Percentiles rank a stretch among this genome's conserved stretches.
phyloP scores from a whole-genome alignment of 1,284 basidiomycete species.

The Ganoderma lingzhi region DNA sequence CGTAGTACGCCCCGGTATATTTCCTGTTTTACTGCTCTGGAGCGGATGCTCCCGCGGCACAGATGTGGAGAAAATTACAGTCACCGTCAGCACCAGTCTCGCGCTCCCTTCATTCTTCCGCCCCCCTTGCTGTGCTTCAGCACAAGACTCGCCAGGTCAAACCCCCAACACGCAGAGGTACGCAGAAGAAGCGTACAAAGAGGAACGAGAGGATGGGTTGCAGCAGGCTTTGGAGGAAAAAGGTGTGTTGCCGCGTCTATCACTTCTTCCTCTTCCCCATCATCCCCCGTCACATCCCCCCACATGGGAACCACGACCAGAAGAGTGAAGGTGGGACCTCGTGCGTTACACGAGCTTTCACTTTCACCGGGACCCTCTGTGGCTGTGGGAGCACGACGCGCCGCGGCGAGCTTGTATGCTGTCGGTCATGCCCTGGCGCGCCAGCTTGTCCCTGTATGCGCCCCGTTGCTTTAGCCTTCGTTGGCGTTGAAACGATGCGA shows the following conservation, averaged over 20 bases:
- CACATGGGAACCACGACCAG: background rate
- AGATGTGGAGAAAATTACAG: conserved; percentile 37
- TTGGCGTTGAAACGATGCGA: too few species aligned
- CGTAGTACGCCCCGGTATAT: background rate
- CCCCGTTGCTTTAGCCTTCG: background rate
- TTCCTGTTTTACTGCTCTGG: background rate
- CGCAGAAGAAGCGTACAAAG: background rate
- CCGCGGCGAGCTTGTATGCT: background rate
- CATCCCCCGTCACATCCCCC: background rate
- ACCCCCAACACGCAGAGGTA: background rate
- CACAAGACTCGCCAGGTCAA: conserved; percentile 14
- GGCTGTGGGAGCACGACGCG: background rate
- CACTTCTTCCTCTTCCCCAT: background rate
- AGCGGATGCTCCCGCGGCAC: conserved; percentile 31
- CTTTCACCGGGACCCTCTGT: background rate
- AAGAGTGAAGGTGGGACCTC: background rate
- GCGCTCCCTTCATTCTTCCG: conserved; percentile 26
- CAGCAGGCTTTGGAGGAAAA: conserved; percentile 5
- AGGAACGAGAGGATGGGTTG: conserved; percentile 11
- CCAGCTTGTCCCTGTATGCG: background rate
- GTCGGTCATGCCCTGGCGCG: background rate
- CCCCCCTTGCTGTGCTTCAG: conserved; percentile 22
- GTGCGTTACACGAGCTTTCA: background rate
- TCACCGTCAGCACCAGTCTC: conserved; percentile 20
- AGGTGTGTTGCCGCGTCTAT: conserved; percentile 15